Evolutionary conservation across 1,284 basidiomycete genomes (phyloP).

Genomic region (Mycosarcoma mackinlayi): DNA sequence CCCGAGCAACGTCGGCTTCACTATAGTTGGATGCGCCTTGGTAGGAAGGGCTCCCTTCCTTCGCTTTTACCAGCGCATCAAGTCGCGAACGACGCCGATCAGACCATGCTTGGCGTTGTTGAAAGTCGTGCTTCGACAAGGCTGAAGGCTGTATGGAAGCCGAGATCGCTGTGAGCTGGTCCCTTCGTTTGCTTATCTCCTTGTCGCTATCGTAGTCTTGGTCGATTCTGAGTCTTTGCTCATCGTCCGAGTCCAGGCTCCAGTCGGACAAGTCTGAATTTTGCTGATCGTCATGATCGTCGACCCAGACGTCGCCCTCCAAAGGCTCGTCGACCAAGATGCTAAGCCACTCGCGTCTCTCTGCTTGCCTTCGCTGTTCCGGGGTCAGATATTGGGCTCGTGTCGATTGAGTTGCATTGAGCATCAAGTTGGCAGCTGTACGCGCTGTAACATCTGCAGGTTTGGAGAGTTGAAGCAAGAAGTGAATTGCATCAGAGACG

Average conservation of each 20-base stretch:
- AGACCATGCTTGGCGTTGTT: conserved; percentile 26
- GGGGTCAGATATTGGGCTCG: conserved; percentile 35
- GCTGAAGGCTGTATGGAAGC: conserved; percentile 13
- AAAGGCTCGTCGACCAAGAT: conserved; percentile 41
- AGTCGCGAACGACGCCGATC: neutral
- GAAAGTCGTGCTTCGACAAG: conserved; percentile 7
- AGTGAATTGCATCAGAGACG: conserved; percentile 30
- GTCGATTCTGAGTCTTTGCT: conserved; percentile 6
- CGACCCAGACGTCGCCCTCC: conserved; percentile 31
- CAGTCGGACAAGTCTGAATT: conserved; percentile 41
- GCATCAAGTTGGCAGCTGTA: conserved; percentile 40
- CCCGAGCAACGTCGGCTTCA: conserved; percentile 34
- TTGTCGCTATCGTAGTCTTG: conserved; percentile 40
- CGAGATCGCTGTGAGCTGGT: conserved; percentile 12
- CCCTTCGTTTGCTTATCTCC: conserved; percentile 14
- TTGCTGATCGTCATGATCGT: conserved; percentile 8
- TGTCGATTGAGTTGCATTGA: conserved; percentile 25
- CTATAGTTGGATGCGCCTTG: neutral
- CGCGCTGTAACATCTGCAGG: conserved; percentile 40
- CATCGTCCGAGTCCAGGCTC: conserved; percentile 36
- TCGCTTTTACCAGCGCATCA: neutral
- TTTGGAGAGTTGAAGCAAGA: conserved; percentile 32
- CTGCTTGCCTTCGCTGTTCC: conserved; percentile 33
- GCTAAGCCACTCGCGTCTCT: conserved; percentile 37
- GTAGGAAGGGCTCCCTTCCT: neutral